Percentiles rank a stretch among this genome's conserved stretches.
Evolutionary conservation across 768 basidiomycete genomes (phyloP).

Genomic region (Tubosaeta sp.): DNA sequence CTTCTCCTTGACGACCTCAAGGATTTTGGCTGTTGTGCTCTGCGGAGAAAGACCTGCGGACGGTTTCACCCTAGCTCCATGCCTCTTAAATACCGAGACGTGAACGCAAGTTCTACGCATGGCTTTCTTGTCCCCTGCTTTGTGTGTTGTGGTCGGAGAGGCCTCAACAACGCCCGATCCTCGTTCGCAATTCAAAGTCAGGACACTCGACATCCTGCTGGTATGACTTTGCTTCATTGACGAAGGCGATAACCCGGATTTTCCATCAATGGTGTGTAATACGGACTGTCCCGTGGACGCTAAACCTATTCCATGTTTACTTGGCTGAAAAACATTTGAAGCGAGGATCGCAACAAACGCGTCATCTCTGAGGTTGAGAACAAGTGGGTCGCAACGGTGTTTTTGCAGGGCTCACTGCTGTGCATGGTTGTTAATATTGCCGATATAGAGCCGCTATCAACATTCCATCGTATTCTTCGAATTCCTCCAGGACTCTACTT

Average conservation of each 20-base stretch:
- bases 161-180: slow-evolving; percentile 24
- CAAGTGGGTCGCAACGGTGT: slow-evolving; percentile 17
- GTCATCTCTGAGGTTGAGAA: slow-evolving; percentile 4
- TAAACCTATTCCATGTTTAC: slow-evolving; percentile 11
- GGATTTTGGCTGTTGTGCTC: slow-evolving; percentile 14
- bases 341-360: slow-evolving; percentile 8
- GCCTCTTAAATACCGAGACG: slow-evolving; percentile 25
- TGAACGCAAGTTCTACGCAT: slow-evolving; percentile 14
- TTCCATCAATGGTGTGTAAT: slow-evolving; percentile 15
- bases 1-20: slow-evolving; percentile 20
- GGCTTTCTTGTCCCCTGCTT: slow-evolving; percentile 23
- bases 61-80: slow-evolving; percentile 13
- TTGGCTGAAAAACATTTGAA: slow-evolving; percentile 17
- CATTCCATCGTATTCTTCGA: slow-evolving; percentile 7
- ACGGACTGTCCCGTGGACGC: slow-evolving; percentile 9
- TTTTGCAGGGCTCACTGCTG: slow-evolving; percentile 16
- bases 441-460: slow-evolving; percentile 8
- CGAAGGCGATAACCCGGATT: slow-evolving; percentile 6
- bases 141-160: slow-evolving; percentile 19
- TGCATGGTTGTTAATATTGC: slow-evolving; percentile 10
- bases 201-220: slow-evolving; percentile 16
- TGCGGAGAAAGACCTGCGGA: slow-evolving; percentile 20
- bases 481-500: slow-evolving; percentile 3
- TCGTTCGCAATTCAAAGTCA: slow-evolving; percentile 30
- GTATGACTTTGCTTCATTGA: slow-evolving; percentile 12